Percentiles rank a stretch among this genome's conserved stretches.
These are phyloP conservation scores for Astragalus membranaceus DNA, from an alignment of 306 rosid genomes.

Conservation along the genomic window DNA sequence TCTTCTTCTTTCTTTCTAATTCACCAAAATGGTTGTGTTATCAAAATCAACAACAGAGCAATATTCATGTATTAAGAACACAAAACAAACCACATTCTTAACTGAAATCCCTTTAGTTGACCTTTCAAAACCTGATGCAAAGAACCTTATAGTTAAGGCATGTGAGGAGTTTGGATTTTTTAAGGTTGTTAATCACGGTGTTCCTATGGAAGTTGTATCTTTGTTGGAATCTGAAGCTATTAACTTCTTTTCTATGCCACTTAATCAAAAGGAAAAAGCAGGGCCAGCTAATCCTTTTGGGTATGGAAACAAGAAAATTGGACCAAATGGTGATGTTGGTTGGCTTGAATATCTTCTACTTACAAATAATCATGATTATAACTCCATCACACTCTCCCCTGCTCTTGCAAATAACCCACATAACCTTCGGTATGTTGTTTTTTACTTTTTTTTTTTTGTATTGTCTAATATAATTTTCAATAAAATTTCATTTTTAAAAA, in stretches of 20 bases:
- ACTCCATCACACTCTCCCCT: constrained; percentile 22
- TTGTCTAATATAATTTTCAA: too few species aligned
- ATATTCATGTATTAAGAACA: constrained; percentile 28
- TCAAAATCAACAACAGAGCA: constrained; percentile 41
- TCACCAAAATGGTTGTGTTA: constrained; percentile 41
- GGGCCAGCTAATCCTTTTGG: constrained; percentile 67
- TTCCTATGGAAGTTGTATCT: constrained; percentile 50
- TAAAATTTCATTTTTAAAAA: too few species aligned
- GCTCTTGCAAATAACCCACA: constrained; percentile 39
- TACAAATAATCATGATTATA: constrained; percentile 39
- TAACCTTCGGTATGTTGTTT: constrained; percentile 44
- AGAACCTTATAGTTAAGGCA: constrained; percentile 55
- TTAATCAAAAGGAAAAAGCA: constrained; percentile 51
- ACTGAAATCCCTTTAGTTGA: constrained; percentile 62
- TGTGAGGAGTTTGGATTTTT: constrained; percentile 88
- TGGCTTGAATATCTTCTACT: constrained; percentile 79
- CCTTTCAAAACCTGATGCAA: constrained; percentile 62
- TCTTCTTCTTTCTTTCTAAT: background rate
- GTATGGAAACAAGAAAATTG: constrained; percentile 61
- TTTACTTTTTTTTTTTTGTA: background rate
- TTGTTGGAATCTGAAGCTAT: constrained; percentile 55
- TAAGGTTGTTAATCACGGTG: constrained; percentile 71
- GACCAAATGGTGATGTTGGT: constrained; percentile 66
- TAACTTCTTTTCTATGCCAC: constrained; percentile 59
- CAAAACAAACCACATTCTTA: constrained; percentile 27